Evolutionary conservation across 2,329 filamentous ascomycete species (phyloP).

Genomic region (Aspergillus pseudoglaucus): DNA sequence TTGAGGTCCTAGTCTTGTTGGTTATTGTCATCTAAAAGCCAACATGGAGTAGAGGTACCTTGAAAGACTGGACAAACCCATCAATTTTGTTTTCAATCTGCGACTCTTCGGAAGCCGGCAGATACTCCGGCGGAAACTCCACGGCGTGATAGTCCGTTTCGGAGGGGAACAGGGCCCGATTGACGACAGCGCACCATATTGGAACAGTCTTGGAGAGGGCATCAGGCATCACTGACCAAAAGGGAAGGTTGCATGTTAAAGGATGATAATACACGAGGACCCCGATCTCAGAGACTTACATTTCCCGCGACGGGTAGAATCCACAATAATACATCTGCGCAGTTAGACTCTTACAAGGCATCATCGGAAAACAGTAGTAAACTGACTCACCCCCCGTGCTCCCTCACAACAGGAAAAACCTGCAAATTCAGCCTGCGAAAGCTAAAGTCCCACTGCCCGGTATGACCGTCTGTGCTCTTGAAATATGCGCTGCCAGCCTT

Average conservation of each 20-base stretch:
- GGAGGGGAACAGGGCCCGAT: slow-evolving; percentile 66
- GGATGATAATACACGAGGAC: slow-evolving; percentile 1
- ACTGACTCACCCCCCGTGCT: slow-evolving; percentile 56
- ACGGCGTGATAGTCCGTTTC: slow-evolving; percentile 47
- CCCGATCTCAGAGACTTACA: slow-evolving; percentile 41
- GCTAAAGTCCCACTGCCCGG: slow-evolving; percentile 85
- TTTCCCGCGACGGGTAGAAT: slow-evolving; percentile 89
- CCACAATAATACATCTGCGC: slow-evolving; percentile 64
- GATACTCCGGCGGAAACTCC: slow-evolving; percentile 63
- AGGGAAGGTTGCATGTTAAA: slow-evolving; percentile 11
- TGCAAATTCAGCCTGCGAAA: slow-evolving; percentile 78
- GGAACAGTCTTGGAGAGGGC: slow-evolving; percentile 89
- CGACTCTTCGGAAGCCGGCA: slow-evolving; percentile 67
- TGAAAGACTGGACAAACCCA: slow-evolving; percentile 47
- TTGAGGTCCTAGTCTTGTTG: slow-evolving; percentile 49
- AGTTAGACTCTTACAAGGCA: background rate
- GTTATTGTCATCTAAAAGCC: background rate
- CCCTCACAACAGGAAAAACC: slow-evolving; percentile 61
- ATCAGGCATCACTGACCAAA: slow-evolving; percentile 71
- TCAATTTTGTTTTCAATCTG: slow-evolving; percentile 66
- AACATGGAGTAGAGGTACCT: slow-evolving; percentile 23
- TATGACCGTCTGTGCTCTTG: slow-evolving; percentile 95
- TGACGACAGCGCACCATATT: slow-evolving; percentile 86
- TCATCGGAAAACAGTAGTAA: slow-evolving; percentile 10
- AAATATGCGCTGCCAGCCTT: slow-evolving; percentile 82